phyloP scores from a whole-genome alignment of 2,329 filamentous ascomycete genomes.

The Arthrinium phaeospermum region DNA sequence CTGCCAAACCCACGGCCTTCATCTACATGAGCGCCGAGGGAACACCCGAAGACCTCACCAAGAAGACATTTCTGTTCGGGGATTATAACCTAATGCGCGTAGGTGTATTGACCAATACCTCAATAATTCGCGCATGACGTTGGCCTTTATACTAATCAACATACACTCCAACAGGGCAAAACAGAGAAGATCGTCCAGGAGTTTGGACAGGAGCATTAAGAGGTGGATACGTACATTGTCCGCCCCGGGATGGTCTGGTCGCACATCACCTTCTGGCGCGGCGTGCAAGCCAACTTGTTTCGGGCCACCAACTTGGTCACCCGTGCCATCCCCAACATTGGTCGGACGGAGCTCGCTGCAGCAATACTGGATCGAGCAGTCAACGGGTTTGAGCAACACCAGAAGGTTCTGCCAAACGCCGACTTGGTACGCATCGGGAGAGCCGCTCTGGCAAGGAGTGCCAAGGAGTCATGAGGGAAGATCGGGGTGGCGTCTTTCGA shows the following conservation, averaged over 20 bases:
- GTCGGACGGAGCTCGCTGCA: neutral
- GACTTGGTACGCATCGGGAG: too few relatives aligned
- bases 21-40: conserved; percentile 51
- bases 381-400: neutral
- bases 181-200: neutral
- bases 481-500: too few relatives aligned
- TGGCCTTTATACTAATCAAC: neutral
- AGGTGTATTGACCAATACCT: conserved; percentile 27
- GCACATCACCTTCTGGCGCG: neutral
- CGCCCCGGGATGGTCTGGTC: neutral
- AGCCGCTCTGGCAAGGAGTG: too few relatives aligned
- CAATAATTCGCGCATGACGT: too few relatives aligned
- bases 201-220: neutral
- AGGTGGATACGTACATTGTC: neutral
- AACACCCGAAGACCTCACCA: conserved; percentile 51
- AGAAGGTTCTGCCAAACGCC: too few relatives aligned
- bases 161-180: neutral
- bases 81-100: conserved; percentile 55
- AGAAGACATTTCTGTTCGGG: conserved; percentile 43
- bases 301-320: neutral
- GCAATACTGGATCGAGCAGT: neutral
- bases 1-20: conserved; percentile 38
- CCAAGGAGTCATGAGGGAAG: too few relatives aligned
- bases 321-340: neutral
- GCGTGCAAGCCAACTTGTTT: neutral